Evolutionary conservation across 345 rosid species (phyloP), one percentile per base, ranked within the genome.

Genomic region (Cochlearia excelsa): DNA sequence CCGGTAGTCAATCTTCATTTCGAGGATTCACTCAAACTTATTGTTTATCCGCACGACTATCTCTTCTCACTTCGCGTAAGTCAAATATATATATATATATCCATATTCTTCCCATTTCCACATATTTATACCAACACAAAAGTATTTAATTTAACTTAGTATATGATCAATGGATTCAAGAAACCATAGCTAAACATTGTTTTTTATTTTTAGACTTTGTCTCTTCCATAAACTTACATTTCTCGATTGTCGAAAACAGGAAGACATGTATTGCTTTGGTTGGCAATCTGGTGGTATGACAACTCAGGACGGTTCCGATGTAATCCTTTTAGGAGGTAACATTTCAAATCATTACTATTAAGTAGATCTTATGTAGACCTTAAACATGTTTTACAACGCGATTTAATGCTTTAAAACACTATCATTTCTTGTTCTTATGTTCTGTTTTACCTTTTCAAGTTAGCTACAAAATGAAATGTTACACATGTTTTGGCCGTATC

Each of bases 301-400:
- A 50, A 74, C 82, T 53, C 75, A 72, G 75, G 87, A 86, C 40
- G 87, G 95, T 30, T 60, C 56, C 41, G 83, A 78, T 38, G 63
- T 84, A 71, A 74, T 81, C 65, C 84, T 92, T 45, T 72, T 92
- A 74, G 98, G 98, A 83, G 96, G 98, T 86, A 83, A 58, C 23
- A 3, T 38, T 35, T 60, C 41, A 51, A 69, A 65, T 42, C 56
- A 56, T 16, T 54, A 11, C 10, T 4, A 46, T 37, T 16, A 30
- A 38, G 6, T 35, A 47, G 11, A 11, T 33, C 52, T 23, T 26
- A 23, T 5, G 5, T 33, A 2, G 35, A 33, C 23, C 23, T 16
- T 16, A 16, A 16, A 16, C 23, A 16, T 16, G 23, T 16, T 16
- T 16, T 16, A 16, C 23, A 16, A 16, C 23, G 23, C 23, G 23